Conservation (phyloP, 139 green algal species). For the Micromonas pusilla region DNA sequence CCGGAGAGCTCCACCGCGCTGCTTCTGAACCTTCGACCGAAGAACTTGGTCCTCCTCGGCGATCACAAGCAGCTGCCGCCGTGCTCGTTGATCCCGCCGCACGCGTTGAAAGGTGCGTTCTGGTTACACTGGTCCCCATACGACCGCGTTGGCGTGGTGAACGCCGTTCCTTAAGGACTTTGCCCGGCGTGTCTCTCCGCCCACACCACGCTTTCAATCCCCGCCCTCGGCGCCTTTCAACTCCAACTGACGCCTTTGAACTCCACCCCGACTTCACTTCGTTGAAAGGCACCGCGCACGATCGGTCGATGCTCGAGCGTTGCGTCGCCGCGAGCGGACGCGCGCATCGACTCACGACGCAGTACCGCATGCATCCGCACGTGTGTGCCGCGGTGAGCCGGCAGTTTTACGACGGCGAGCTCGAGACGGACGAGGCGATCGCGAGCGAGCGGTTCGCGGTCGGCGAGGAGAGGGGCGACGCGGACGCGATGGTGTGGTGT, state of each 20-base stretch:
- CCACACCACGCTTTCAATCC: no score
- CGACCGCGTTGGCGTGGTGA: no score
- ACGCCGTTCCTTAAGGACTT: no score
- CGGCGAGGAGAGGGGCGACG: background rate
- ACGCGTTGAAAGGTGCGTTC: no score
- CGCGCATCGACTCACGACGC: background rate
- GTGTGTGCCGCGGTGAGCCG: background rate
- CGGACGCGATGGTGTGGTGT: background rate
- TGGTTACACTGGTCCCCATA: no score
- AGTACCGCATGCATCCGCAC: constrained; percentile 23
- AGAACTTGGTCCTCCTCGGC: constrained; percentile 11
- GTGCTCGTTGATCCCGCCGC: constrained; percentile 1
- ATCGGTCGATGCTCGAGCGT: constrained; percentile 16
- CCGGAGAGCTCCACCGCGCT: constrained; percentile 6
- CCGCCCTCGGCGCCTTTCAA: no score
- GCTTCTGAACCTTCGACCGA: background rate
- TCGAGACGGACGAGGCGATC: background rate
- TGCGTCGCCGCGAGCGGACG: background rate
- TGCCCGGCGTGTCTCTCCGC: no score
- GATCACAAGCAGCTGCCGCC: constrained; percentile 26
- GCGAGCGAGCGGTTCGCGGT: background rate
- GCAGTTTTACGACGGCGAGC: constrained; percentile 4
- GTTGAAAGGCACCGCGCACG: constrained; percentile 3
- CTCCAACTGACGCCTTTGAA: no score
- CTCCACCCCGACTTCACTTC: no score